Conservation (phyloP, 2,329 filamentous ascomycete genomes). For the Mycocentrospora acerina region DNA sequence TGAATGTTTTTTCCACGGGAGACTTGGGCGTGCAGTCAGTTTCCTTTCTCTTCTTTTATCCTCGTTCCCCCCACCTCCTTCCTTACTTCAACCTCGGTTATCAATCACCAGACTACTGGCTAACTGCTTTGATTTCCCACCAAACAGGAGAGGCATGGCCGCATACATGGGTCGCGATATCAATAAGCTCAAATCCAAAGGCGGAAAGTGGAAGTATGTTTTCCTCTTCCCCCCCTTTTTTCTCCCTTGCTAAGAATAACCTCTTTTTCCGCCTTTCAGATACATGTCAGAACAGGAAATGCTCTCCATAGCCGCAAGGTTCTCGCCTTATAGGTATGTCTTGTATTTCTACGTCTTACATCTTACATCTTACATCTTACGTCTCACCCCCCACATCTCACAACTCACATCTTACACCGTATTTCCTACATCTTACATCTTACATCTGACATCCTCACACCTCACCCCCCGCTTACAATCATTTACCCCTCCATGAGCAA, state of each 20-base stretch:
- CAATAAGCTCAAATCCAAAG: constrained; percentile 73
- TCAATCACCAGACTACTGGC: too few species aligned
- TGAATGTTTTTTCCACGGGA: constrained; percentile 90
- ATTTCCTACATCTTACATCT: too few species aligned
- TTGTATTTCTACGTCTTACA: constrained; percentile 2
- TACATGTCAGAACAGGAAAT: constrained; percentile 96
- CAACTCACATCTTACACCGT: too few species aligned
- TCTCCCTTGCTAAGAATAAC: not conserved
- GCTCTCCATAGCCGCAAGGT: constrained; percentile 76
- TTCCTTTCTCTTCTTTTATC: constrained; percentile 2
- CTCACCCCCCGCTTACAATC: too few species aligned
- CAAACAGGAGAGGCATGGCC: constrained; percentile 74
- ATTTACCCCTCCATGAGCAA: too few species aligned
- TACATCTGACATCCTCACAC: too few species aligned
- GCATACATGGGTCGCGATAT: constrained; percentile 82
- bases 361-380: too few species aligned
- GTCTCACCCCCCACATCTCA: too few species aligned
- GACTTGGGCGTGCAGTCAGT: constrained; percentile 85
- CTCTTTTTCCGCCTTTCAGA: constrained; percentile 7
- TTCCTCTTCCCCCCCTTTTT: not conserved
- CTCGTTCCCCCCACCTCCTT: not conserved
- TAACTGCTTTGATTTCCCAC: not conserved
- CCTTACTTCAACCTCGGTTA: not conserved
- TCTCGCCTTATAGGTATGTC: constrained; percentile 73
- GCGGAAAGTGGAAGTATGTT: constrained; percentile 79